These are phyloP conservation scores for Clavulina sp. DNA, from an alignment of 768 basidiomycete genomes.

Conservation along the genomic window DNA sequence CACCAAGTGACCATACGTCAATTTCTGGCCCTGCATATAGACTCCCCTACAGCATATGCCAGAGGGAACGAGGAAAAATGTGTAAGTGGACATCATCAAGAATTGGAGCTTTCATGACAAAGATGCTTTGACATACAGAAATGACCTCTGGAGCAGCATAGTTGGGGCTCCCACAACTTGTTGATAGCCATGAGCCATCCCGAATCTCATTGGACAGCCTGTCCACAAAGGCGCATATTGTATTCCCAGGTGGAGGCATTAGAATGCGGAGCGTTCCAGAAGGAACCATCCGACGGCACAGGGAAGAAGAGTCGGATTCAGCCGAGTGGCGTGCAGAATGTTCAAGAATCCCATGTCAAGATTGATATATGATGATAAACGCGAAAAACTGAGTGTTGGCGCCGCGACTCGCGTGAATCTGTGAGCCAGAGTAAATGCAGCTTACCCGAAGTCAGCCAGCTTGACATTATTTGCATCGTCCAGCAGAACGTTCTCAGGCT, in stretches of 20 bases:
- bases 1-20: conserved; percentile 69
- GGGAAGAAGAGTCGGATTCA: too few species aligned
- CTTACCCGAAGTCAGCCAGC: conserved; percentile 87
- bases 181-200: conserved; percentile 92
- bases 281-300: too few species aligned
- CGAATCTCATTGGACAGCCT: conserved; percentile 73
- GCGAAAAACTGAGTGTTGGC: too few species aligned
- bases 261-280: too few species aligned
- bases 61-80: not conserved
- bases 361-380: too few species aligned
- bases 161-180: conserved; percentile 95
- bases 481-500: conserved; percentile 82
- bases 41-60: conserved; percentile 46
- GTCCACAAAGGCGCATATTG: too few species aligned
- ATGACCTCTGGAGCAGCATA: conserved; percentile 99
- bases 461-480: conserved; percentile 44
- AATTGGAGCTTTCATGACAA: not conserved
- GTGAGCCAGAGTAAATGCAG: too few species aligned
- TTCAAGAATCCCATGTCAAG: too few species aligned
- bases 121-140: conserved; percentile 18
- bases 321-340: too few species aligned
- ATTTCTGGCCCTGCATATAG: conserved; percentile 96
- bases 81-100: not conserved
- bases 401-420: too few species aligned
- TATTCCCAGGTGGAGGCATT: too few species aligned